phyloP scores from a whole-genome alignment of 2,329 filamentous ascomycete genomes.

The Xylariaceae sp. region DNA sequence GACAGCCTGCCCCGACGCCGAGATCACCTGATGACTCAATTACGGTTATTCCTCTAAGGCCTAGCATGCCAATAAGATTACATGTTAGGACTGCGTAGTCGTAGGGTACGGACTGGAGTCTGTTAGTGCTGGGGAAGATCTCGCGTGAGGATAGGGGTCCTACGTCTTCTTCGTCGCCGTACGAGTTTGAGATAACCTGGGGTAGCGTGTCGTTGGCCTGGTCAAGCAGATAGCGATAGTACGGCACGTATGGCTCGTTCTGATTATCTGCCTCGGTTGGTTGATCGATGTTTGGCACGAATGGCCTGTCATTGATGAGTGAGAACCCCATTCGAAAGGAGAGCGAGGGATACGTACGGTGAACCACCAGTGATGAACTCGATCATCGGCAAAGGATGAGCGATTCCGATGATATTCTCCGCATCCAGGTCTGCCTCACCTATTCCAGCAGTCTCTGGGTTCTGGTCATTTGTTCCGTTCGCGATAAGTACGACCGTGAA shows the following conservation, averaged over 20 bases:
- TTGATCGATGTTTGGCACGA: conserved; percentile 9
- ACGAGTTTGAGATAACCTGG: conserved; percentile 56
- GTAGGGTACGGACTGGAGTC: neutral
- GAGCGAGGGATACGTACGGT: neutral
- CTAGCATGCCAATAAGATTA: conserved; percentile 56
- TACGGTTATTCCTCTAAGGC: conserved; percentile 55
- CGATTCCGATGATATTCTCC: conserved; percentile 14
- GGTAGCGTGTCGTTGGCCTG: conserved; percentile 42
- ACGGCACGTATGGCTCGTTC: conserved; percentile 62
- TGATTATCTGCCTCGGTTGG: conserved; percentile 37
- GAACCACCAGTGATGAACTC: conserved; percentile 19
- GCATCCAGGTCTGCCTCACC: conserved; percentile 16
- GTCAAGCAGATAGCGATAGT: conserved; percentile 53
- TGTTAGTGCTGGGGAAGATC: neutral
- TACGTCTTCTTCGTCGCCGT: conserved; percentile 46
- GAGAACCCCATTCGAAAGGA: neutral
- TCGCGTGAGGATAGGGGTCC: neutral
- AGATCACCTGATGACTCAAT: conserved; percentile 56
- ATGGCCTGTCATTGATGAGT: conserved; percentile 3
- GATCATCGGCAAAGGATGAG: conserved; percentile 7
- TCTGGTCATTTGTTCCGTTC: conserved; percentile 38
- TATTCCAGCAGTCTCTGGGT: conserved; percentile 11
- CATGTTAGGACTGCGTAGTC: conserved; percentile 55
- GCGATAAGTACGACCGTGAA: conserved; percentile 40
- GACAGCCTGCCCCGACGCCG: conserved; percentile 43